Conservation (phyloP, 2,329 filamentous ascomycete species). For the Lachnellula willkommii region DNA sequence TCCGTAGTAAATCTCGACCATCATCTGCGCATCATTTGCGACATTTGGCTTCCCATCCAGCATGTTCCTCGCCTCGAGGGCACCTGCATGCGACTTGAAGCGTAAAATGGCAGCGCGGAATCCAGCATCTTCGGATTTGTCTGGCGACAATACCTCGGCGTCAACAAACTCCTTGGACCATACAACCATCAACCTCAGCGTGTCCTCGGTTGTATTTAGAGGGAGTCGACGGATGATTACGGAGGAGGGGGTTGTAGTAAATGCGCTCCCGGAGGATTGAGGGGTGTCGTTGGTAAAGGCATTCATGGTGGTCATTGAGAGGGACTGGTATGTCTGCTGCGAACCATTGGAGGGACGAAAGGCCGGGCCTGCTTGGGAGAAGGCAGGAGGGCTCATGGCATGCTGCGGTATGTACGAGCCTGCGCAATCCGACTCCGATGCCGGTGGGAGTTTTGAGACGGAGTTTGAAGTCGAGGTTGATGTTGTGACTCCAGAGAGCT, state of each 20-base stretch:
- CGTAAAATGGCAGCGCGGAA: conserved; percentile 48
- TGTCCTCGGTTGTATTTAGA: conserved; percentile 47
- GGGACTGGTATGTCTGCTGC: conserved; percentile 27
- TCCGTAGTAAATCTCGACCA: conserved; percentile 51
- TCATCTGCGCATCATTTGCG: conserved; percentile 46
- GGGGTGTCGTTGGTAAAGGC: conserved; percentile 24
- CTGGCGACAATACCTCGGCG: conserved; percentile 46
- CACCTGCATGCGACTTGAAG: conserved; percentile 49
- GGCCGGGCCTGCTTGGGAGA: conserved; percentile 28
- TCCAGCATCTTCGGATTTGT: conserved; percentile 45
- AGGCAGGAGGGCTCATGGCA: conserved; percentile 32
- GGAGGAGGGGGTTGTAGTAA: conserved; percentile 32
- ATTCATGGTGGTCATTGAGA: conserved; percentile 30
- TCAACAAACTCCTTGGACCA: conserved; percentile 52
- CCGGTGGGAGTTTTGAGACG: conserved; percentile 12
- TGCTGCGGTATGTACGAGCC: conserved; percentile 26
- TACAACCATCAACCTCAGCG: conserved; percentile 51
- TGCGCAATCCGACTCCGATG: conserved; percentile 20
- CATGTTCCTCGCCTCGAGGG: conserved; percentile 51
- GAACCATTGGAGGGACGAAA: conserved; percentile 28
- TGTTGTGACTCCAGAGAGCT: conserved; percentile 17
- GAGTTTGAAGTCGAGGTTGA: conserved; percentile 4
- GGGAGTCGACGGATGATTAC: conserved; percentile 52
- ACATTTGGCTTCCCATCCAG: conserved; percentile 51
- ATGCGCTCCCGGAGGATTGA: conserved; percentile 20